These are phyloP conservation scores for Gleditsia sinensis DNA, from an alignment of 306 rosid genomes.

Conservation along the genomic window DNA sequence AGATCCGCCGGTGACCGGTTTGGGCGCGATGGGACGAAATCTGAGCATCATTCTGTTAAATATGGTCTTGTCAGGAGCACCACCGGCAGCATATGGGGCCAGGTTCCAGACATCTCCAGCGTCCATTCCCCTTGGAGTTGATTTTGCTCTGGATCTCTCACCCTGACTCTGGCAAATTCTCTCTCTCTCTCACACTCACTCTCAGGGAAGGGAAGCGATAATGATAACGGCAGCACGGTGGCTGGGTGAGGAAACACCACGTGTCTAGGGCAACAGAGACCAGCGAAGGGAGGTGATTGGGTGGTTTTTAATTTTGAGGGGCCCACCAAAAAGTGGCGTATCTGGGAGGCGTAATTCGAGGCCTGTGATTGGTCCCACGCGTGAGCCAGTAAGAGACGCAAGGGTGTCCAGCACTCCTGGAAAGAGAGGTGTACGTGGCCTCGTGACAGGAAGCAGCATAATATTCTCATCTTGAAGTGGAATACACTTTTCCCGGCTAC, in stretches of 20 bases:
- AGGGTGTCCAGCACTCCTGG: constrained; percentile 37
- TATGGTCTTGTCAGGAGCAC: constrained; percentile 28
- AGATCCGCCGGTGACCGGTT: constrained; percentile 42
- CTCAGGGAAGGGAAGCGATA: constrained; percentile 56
- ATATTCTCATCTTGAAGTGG: constrained; percentile 52
- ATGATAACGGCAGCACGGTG: constrained; percentile 67
- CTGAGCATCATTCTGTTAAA: constrained; percentile 55
- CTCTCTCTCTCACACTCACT: not conserved
- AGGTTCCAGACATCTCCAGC: constrained; percentile 48
- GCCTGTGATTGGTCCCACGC: constrained; percentile 47
- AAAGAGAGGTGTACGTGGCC: constrained; percentile 58
- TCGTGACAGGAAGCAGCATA: constrained; percentile 42
- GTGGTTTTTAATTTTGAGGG: constrained; percentile 18
- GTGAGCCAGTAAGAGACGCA: constrained; percentile 33
- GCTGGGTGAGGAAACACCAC: constrained; percentile 58
- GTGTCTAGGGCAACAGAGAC: constrained; percentile 63
- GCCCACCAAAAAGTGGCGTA: constrained; percentile 41
- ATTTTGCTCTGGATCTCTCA: not conserved
- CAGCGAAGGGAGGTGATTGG: constrained; percentile 44
- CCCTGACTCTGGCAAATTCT: not conserved
- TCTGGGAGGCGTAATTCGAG: constrained; percentile 34
- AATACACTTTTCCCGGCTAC: constrained; percentile 6
- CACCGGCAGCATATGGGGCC: constrained; percentile 22
- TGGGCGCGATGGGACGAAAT: constrained; percentile 82
- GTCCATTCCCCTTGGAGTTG: constrained; percentile 43